Base-by-base conservation (phyloP, 108 stramenopile genomes). In the Licmophora abbreviata region DNA sequence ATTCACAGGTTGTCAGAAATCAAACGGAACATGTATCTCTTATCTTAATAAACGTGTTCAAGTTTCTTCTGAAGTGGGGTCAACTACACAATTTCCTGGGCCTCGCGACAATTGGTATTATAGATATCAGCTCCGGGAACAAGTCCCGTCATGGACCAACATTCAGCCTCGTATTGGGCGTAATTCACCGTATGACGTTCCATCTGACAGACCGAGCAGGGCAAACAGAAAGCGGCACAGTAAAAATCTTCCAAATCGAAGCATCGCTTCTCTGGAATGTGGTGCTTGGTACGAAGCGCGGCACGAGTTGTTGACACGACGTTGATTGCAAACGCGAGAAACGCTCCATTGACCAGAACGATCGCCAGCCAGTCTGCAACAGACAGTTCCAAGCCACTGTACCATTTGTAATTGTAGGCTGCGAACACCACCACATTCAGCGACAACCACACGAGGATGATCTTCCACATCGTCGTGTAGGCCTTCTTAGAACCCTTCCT, bases 151-250 rank as follows among this genome's bases (percentile, higher is more conserved):
- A 36, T 23, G 4, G 68, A 37, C 27, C 76, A 77, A 26, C 52
- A 58, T 3, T 53, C 53, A 29, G 60, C 74, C 5, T 52, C 46
- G 41, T 56, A 68, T 11, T 69, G 63, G 23, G 74, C 67, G 53
- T 82, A 86, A 37, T 70, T 73, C 12, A 73, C 81, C 25, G 89
- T 91, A 38, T 91, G 89, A 27, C 89, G 58, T 23, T 68, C 78
- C 79, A 90, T 81, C 42, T 90, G 88, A 28, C 71, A 71, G 34
- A 90, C 74, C 0, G 71, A 40, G 56, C 75, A 74, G 10, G 82
- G 75, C 64, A 79, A 68, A 41, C 74, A 77, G 51, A 81, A 66
- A n/a, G 76, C 58, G 26, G 84, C 57, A 30, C 69, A 69, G 10
- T 61, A 21, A 27, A 64, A 64, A 56, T 84, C 83, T 54, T 82